A percentile compares a stretch with the other conserved stretches of the same genome.
Evolutionary conservation across 768 basidiomycete species (phyloP).

Genomic region (Macrolepiota dolichaula): DNA sequence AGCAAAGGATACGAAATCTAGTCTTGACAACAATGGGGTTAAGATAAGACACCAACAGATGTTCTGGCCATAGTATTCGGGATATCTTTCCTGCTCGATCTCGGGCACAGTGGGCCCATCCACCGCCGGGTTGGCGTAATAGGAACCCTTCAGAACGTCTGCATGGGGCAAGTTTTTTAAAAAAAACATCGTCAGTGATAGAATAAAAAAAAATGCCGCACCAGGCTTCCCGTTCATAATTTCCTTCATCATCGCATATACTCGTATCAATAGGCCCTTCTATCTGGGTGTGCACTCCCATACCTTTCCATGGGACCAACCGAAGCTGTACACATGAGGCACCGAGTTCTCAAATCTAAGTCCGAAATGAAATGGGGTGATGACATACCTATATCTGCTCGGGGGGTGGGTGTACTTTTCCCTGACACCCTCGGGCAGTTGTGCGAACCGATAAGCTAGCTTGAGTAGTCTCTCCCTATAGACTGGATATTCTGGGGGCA

Average conservation of each 20-base stretch:
- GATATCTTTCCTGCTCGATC: conserved; percentile 53
- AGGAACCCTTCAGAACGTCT: conserved; percentile 90
- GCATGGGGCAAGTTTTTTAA: background rate
- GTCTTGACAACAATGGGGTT: too few species aligned
- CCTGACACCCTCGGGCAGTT: conserved; percentile 57
- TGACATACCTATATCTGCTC: conserved; percentile 69
- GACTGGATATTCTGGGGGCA: conserved; percentile 61
- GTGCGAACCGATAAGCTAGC: conserved; percentile 73
- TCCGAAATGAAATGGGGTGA: background rate
- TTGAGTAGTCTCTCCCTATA: conserved; percentile 73
- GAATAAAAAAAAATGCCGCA: conserved; percentile 18
- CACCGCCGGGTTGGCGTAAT: conserved; percentile 83
- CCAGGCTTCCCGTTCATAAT: conserved; percentile 94
- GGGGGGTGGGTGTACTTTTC: conserved; percentile 74
- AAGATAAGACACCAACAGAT: conserved; percentile 56
- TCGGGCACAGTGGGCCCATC: conserved; percentile 63
- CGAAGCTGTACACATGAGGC: conserved; percentile 52
- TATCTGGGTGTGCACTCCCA: background rate
- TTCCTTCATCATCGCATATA: conserved; percentile 48
- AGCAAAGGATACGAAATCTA: too few species aligned
- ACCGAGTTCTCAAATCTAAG: background rate
- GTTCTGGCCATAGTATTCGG: conserved; percentile 85
- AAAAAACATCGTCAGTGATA: background rate
- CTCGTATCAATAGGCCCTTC: background rate
- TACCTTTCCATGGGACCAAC: conserved; percentile 98